These are phyloP conservation scores for Penicillium sp. DNA, from an alignment of 2,329 filamentous ascomycete genomes.

Conservation along the genomic window DNA sequence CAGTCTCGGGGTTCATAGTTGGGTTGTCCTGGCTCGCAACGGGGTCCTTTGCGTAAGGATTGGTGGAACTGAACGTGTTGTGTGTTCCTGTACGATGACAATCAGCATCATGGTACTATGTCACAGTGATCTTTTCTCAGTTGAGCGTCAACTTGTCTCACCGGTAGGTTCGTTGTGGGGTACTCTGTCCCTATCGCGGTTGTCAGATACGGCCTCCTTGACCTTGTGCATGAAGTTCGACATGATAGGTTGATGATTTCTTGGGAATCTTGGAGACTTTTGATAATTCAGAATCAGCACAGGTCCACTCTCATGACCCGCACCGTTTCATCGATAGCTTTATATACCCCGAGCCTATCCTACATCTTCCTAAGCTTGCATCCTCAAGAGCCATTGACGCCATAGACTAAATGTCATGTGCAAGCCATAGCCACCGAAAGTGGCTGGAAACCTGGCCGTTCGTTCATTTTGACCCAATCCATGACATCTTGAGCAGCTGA, in stretches of 20 bases:
- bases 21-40: constrained; percentile 3
- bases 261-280: too few relatives aligned
- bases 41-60: neutral
- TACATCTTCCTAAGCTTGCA: neutral
- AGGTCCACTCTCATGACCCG: neutral
- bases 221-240: constrained; percentile 23
- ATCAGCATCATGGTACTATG: neutral
- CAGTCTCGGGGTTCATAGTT: neutral
- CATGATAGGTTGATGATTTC: constrained; percentile 5
- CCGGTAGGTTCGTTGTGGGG: neutral
- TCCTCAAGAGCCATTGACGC: constrained; percentile 2
- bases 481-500: neutral
- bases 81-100: neutral
- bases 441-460: neutral
- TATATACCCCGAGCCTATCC: constrained; percentile 2
- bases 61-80: neutral
- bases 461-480: neutral
- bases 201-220: constrained; percentile 17
- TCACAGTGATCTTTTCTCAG: neutral
- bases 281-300: too few relatives aligned
- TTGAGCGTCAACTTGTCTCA: neutral
- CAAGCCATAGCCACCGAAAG: neutral
- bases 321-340: neutral
- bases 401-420: constrained; percentile 3
- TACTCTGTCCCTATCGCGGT: neutral